phyloP scores from a whole-genome alignment of 208 protist genomes.

The Leishmania arabica region DNA sequence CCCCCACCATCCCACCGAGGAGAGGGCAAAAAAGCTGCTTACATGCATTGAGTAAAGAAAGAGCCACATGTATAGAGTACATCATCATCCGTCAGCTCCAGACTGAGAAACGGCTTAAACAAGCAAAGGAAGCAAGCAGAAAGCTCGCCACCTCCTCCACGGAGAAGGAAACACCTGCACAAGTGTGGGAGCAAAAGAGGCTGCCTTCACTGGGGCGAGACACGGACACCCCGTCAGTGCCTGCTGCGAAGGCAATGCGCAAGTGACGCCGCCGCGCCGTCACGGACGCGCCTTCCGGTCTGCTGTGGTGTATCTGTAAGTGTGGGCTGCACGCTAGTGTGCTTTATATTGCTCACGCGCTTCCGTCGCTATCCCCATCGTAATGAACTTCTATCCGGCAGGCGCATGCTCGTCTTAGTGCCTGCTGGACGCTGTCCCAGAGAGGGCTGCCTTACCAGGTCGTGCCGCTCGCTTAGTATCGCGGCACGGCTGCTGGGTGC shows the following conservation, averaged over 20 bases:
- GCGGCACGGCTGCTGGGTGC: background rate
- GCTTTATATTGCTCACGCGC: background rate
- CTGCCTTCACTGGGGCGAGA: background rate
- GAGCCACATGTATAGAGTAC: background rate
- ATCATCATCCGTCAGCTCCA: background rate
- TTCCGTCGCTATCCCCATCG: background rate
- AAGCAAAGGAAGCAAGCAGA: slow-evolving; percentile 6
- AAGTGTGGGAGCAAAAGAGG: background rate
- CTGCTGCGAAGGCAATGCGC: background rate
- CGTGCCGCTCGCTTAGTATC: slow-evolving; percentile 1
- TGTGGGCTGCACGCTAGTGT: background rate
- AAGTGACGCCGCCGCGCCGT: too few species aligned
- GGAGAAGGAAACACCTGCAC: background rate
- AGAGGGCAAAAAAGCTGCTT: background rate
- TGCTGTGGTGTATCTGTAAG: background rate
- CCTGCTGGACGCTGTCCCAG: background rate
- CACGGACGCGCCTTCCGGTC: background rate
- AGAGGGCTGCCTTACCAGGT: background rate
- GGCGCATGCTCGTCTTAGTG: background rate
- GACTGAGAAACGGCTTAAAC: background rate
- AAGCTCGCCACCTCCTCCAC: background rate
- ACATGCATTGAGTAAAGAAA: background rate
- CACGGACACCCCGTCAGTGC: too few species aligned
- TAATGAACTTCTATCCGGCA: background rate
- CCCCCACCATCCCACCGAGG: background rate